Conservation (phyloP, 192 early-diverging fungal genomes). For the Coemansia sp. region DNA sequence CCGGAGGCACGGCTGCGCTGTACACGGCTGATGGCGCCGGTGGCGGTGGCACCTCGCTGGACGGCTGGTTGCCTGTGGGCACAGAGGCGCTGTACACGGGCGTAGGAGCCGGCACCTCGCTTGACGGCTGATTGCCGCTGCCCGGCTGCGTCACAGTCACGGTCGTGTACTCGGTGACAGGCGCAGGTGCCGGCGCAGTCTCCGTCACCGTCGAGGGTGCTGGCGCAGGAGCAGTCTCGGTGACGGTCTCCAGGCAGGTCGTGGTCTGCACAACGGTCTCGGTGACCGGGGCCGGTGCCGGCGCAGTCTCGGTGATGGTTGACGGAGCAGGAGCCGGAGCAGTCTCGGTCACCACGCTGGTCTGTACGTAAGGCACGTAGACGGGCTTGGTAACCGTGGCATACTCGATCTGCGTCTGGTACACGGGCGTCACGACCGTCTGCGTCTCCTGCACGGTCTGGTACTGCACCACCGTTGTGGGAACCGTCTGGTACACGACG, state of each 20-base stretch:
- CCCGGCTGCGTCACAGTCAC: constrained; percentile 14
- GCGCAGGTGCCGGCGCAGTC: constrained; percentile 26
- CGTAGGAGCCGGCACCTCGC: not conserved
- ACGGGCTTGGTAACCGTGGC: constrained; percentile 43
- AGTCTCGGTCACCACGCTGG: constrained; percentile 29
- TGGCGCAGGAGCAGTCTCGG: constrained; percentile 24
- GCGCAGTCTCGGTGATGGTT: constrained; percentile 24
- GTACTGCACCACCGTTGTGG: constrained; percentile 24
- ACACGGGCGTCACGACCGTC: constrained; percentile 23
- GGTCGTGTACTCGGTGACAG: constrained; percentile 24
- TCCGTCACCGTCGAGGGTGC: constrained; percentile 5
- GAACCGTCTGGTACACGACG: constrained; percentile 33
- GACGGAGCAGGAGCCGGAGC: constrained; percentile 21
- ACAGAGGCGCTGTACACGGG: constrained; percentile 9
- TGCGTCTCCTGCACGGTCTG: constrained; percentile 23
- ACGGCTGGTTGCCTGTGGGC: constrained; percentile 11
- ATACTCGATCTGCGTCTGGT: constrained; percentile 45
- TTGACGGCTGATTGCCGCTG: constrained; percentile 7
- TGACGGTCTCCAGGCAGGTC: constrained; percentile 18
- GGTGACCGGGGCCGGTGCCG: constrained; percentile 24
- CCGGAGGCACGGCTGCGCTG: constrained; percentile 11
- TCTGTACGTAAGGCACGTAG: constrained; percentile 51
- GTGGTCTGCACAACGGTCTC: constrained; percentile 5
- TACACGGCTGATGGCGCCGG: constrained; percentile 10
- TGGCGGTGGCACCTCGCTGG: constrained; percentile 10